A percentile compares a stretch with the other conserved stretches of the same genome.
Evolutionary conservation across 83 land plant species (phyloP).

Genomic region (Larix sibirica): DNA sequence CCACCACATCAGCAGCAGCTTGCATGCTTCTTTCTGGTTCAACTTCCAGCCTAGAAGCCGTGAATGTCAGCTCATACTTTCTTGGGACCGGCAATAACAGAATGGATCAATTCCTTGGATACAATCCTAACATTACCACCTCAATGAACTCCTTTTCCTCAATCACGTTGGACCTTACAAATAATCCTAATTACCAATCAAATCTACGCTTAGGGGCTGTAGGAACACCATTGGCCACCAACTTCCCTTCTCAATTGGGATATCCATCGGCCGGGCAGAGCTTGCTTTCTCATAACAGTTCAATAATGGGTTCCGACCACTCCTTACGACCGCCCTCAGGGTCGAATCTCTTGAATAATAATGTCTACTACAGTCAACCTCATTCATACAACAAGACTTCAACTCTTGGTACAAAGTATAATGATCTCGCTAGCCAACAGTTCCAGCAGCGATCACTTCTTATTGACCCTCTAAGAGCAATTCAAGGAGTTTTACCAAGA

Average conservation of each 20-base stretch:
- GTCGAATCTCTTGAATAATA: neutral
- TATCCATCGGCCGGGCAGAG: neutral
- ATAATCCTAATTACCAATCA: neutral
- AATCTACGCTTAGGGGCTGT: neutral
- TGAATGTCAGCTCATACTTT: neutral
- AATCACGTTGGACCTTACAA: neutral
- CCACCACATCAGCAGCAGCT: constrained; percentile 82
- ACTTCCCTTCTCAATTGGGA: neutral
- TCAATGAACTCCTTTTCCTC: neutral
- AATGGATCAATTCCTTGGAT: neutral
- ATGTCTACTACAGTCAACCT: neutral
- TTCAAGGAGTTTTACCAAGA: neutral
- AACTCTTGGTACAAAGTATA: neutral
- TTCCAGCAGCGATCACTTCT: neutral
- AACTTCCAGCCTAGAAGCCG: constrained; percentile 11
- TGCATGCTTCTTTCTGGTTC: constrained; percentile 74
- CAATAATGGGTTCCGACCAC: neutral
- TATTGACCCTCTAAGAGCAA: no score
- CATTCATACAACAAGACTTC: neutral
- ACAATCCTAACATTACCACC: neutral
- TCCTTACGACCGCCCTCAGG: neutral
- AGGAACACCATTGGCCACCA: neutral
- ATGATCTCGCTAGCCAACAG: neutral
- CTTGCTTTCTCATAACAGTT: neutral
- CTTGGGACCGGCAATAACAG: neutral